phyloP scores from a whole-genome alignment of 805 yeast genomes.

The Trichomonascus vanleenenianus region DNA sequence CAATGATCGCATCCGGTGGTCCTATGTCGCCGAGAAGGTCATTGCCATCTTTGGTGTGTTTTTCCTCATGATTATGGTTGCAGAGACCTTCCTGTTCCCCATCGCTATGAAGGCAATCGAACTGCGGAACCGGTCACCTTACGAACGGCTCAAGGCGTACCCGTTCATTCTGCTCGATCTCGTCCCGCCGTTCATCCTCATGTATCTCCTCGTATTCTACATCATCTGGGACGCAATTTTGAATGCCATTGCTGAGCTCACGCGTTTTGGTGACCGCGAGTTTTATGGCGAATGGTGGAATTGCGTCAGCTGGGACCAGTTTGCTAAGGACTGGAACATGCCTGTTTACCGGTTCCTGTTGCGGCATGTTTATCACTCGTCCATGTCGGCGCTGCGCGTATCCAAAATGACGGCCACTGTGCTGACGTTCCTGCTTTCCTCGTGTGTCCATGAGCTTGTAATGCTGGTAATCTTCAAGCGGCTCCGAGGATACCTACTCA shows the following conservation, averaged over 20 bases:
- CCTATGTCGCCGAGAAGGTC: slow-evolving; percentile 58
- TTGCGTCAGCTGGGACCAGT: slow-evolving; percentile 86
- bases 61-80: slow-evolving; percentile 67
- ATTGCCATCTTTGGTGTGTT: slow-evolving; percentile 85
- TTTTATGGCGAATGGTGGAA: slow-evolving; percentile 99
- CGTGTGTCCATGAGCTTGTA: slow-evolving; percentile 81
- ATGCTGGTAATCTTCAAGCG: slow-evolving; percentile 83
- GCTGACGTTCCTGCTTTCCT: slow-evolving; percentile 52
- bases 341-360: slow-evolving; percentile 87
- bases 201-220: slow-evolving; percentile 74
- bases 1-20: slow-evolving; percentile 59
- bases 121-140: slow-evolving; percentile 43
- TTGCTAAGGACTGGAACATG: slow-evolving; percentile 87
- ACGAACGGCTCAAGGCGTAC: slow-evolving; percentile 38
- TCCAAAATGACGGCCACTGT: slow-evolving; percentile 63
- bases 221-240: slow-evolving; percentile 93
- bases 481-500: slow-evolving; percentile 69
- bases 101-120: slow-evolving; percentile 51
- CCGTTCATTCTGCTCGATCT: slow-evolving; percentile 61
- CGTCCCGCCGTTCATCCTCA: slow-evolving; percentile 69
- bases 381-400: slow-evolving; percentile 66
- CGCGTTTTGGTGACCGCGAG: slow-evolving; percentile 80
- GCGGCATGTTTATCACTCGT: slow-evolving; percentile 90
- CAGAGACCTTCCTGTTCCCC: slow-evolving; percentile 73
- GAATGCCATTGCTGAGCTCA: slow-evolving; percentile 83